Base-by-base conservation (phyloP, 371 early-diverging fungal species). In the Haplosporangium sp. region DNA sequence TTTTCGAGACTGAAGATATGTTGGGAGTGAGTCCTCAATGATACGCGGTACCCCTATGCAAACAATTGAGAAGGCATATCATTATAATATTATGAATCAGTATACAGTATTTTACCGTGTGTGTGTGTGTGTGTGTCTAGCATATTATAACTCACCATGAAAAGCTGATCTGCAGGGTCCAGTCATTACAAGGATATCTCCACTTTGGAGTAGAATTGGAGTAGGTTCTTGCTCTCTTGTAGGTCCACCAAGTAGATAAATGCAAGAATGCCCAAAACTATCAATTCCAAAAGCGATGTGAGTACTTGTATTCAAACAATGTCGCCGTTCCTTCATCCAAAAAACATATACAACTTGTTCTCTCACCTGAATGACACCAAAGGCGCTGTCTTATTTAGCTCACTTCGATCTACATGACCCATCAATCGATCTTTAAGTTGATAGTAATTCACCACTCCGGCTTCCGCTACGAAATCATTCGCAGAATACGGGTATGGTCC, bases 371-470 rank as follows among this genome's bases (percentile, higher is more conserved):
- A 78, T 11, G 95, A 95, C 9, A 97, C 92, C 34, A 98, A 84
- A 4, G 98, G 97, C 3, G 96, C 96, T 20, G 90, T 89, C 90
- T 92, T 94, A 81, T 96, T 96, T 34, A 91, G 74, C 77, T 99
- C 99, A 63, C 94, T 94, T 61, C 94, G 87, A 83, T 99, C 99
- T 27, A 97, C 96, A 84, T 99, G 99, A 8, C 93, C 97, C 89
- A 95, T 97, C 63, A 99, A 83, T 3, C 94, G 85, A 81, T 97
- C 95, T 48, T 90, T 87, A 59, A 89, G 86, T 61, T 94, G 94
- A 73, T 99, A 99, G 77, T 93, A 98, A 77, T 99, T 99, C 42
- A 98, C 78, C 2, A 99, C 94, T 11, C 98, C 99, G 7, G 97
- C 98, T 82, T 99, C 96, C 47, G 97, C 88, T 37, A 77, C 78